Percentiles rank a stretch among this genome's conserved stretches.
These are phyloP conservation scores for Coffea humblotiana DNA, from an alignment of 305 asterid species.

Conservation along the genomic window DNA sequence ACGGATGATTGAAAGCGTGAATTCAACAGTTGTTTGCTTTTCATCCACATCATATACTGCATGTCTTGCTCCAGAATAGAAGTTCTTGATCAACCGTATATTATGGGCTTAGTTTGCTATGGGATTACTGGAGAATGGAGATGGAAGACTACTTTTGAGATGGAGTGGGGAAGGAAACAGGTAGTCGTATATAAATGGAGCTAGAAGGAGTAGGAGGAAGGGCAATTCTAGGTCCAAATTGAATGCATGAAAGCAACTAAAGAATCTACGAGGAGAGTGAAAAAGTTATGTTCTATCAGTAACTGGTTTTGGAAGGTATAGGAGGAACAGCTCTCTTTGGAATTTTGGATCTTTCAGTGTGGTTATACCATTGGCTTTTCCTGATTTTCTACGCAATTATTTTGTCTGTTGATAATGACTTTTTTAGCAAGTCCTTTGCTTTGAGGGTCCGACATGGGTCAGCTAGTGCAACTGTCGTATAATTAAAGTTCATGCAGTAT, in stretches of 20 bases:
- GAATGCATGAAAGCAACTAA: slow-evolving; percentile 38
- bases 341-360: slow-evolving; percentile 11
- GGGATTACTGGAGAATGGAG: neutral
- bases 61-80: slow-evolving; percentile 36
- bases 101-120: neutral
- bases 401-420: neutral
- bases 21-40: slow-evolving; percentile 21
- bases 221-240: slow-evolving; percentile 22
- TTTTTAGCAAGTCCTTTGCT: neutral
- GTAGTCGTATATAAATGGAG: slow-evolving; percentile 11
- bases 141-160: neutral
- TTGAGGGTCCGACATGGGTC: slow-evolving; percentile 19
- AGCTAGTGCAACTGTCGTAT: slow-evolving; percentile 16
- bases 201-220: neutral
- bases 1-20: slow-evolving; percentile 12
- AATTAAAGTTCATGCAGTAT: neutral
- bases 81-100: neutral
- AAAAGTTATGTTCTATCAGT: neutral
- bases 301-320: slow-evolving; percentile 15
- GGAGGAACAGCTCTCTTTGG: slow-evolving; percentile 3
- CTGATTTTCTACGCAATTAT: neutral
- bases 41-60: slow-evolving; percentile 30
- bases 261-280: neutral
- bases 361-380: slow-evolving; percentile 2
- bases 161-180: neutral